Evolutionary conservation across 2,329 filamentous ascomycete genomes (phyloP).

Genomic region (Beauveria medogensis): DNA sequence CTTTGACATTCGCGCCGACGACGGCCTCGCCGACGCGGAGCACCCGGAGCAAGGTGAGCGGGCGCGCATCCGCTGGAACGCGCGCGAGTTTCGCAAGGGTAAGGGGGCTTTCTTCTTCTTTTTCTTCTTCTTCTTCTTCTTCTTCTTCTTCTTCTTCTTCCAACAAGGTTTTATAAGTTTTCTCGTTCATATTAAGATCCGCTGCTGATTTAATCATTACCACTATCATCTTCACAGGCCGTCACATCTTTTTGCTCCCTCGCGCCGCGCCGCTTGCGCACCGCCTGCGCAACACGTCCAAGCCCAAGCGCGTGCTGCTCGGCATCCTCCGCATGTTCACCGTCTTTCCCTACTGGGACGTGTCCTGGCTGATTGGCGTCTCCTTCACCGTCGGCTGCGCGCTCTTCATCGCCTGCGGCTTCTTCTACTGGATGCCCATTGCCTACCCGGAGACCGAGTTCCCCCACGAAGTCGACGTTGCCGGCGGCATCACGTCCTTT

Average conservation of each 20-base stretch:
- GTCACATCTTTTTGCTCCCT: conserved; percentile 13
- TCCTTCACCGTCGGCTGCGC: conserved; percentile 16
- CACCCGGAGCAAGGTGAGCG: conserved; percentile 5
- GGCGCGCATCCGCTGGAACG: conserved; percentile 14
- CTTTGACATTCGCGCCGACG: conserved; percentile 11
- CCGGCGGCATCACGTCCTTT: conserved; percentile 49
- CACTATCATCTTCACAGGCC: neutral
- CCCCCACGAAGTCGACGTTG: conserved; percentile 34
- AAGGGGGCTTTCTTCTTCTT: neutral
- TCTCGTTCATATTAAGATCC: too few species aligned
- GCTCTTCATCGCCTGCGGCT: conserved; percentile 15
- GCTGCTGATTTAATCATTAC: too few species aligned
- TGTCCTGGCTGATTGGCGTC: conserved; percentile 16
- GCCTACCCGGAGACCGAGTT: conserved; percentile 44
- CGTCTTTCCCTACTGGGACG: conserved; percentile 17
- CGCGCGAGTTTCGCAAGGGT: conserved; percentile 14
- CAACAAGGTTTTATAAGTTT: too few species aligned
- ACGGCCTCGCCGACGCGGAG: conserved; percentile 1
- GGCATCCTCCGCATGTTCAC: conserved; percentile 16
- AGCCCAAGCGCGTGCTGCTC: conserved; percentile 8
- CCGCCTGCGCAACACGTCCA: conserved; percentile 10
- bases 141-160: neutral
- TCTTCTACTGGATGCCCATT: conserved; percentile 55
- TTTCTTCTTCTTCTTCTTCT: neutral
- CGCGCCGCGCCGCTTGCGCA: conserved; percentile 12